Conservation (phyloP, 371 early-diverging fungal genomes). For the Ordospora colligata region DNA sequence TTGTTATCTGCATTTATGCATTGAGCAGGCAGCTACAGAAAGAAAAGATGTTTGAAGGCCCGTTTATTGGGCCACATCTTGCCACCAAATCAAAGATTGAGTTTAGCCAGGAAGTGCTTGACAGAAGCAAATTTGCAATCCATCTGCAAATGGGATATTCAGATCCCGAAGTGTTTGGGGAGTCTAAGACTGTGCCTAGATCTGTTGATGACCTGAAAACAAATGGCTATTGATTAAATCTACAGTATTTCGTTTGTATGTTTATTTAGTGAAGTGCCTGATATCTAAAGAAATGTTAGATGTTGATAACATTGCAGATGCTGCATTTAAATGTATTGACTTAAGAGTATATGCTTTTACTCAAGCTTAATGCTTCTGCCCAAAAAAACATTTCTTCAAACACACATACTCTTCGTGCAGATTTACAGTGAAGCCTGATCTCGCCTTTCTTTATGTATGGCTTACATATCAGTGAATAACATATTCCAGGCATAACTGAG, state of each 20-base stretch:
- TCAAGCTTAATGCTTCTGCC: not conserved
- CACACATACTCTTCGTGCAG: not conserved
- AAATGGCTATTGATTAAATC: not conserved
- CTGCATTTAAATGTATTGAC: too few species aligned
- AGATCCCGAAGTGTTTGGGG: not conserved
- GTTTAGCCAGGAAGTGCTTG: conserved; percentile 55
- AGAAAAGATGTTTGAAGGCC: conserved; percentile 60
- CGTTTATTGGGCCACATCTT: conserved; percentile 59
- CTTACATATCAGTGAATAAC: conserved; percentile 10
- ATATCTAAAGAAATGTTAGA: too few species aligned
- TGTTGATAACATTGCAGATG: too few species aligned
- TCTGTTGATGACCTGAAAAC: not conserved
- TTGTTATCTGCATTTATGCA: conserved; percentile 65
- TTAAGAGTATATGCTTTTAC: too few species aligned
- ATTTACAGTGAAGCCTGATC: not conserved
- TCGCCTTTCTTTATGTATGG: not conserved
- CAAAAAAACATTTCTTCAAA: conserved; percentile 25
- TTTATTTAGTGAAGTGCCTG: not conserved
- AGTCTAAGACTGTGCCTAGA: not conserved
- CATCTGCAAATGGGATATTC: conserved; percentile 42
- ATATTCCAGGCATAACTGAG: not conserved
- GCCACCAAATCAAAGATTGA: conserved; percentile 37
- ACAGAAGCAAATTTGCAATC: conserved; percentile 49
- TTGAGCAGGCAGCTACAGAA: conserved; percentile 70
- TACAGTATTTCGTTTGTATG: not conserved